Base-by-base conservation (phyloP, 2,329 filamentous ascomycete species). In the Sporothrix humicola region DNA sequence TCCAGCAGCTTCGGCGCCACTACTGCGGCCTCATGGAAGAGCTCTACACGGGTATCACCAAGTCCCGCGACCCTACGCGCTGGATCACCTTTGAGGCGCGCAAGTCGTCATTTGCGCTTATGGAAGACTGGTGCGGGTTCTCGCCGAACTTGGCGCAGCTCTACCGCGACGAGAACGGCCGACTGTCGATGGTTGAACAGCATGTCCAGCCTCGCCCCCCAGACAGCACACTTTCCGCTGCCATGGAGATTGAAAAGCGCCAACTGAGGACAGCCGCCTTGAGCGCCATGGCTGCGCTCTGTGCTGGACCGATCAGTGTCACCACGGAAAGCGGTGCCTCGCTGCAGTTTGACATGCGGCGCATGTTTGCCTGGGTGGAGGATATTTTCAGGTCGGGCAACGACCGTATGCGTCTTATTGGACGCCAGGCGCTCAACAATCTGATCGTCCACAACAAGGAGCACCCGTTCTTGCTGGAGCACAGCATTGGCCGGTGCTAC, bases 41-140 rank as follows among this genome's bases (percentile, higher is more conserved):
- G 74, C 85, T 99, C 0, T 99, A 97, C 77, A 93, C 97, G 77
- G 94, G 93, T 6, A 94, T 98, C 78, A 96, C 95, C 77, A 89
- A 91, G 70, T 94, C 94, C 0, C 91, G 90, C 75, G 93, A 98
- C 74, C 92, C 94, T 1, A 91, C 93, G 4, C 89, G 94, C 46
- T 99, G 96, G 95, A 96, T 99, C 89, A 95, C 96, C 0, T 99
- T 99, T 79, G 96, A 99, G 81, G 93, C 95, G 13, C 88, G 97
- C 56, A 97, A 98, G 80, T 98, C 96, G 5, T 93, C 95, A 0
- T 99, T 99, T 79, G 91, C 95, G 0, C 84, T 99, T 66, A 98
- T 99, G 95, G 96, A 99, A 82, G 95, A 98, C 77, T 99, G 97
- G 97, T 99, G 96, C 80, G 96, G 96, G 2, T 98, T 97, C 81